Base-by-base conservation (phyloP, 768 basidiomycete genomes). In the Termitomyces sp. region DNA sequence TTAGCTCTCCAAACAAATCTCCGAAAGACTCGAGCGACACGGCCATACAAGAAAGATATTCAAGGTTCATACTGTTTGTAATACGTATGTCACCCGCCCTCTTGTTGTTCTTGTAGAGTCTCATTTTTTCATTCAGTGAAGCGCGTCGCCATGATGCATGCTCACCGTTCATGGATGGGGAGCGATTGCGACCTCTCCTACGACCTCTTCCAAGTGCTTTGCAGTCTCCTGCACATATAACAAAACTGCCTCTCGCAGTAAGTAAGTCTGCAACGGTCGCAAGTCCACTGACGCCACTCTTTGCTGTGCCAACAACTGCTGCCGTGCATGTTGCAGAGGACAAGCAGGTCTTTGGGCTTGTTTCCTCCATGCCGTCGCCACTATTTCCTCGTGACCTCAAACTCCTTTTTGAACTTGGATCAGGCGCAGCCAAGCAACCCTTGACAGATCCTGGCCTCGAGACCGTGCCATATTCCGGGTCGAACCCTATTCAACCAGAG, bases 181-280 rank as follows among this genome's bases (percentile, higher is more conserved):
- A 75, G 18, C 77, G 77, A 12, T 69, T 83, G 30, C 73, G 77
- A 22, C 80, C 81, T 18, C 76, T 84, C 4, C 69, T 84, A 16
- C 77, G 81, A 0, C 81, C 82, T 1, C 68, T 79, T 20, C 77
- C 77, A 1, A 78, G 76, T 18, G 75, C 77, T 44, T 72, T 77
- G 49, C 78, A 80, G 62, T 80, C 79, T 6, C 80, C 79, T 3
- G 61, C 69, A 38, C 68, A 68, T 48, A 63, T 70, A 9, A 40
- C 68, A 13, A 64, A 45, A 12, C 57, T 57, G 22, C 53, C 66
- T n/a, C 62, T 64, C 33, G 61, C 64, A 12, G 54, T 60, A 10
- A 57, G 52, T 33, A 50, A 54, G 60, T 70, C 72, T 9, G 61
- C 65, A n/a, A 7, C 6, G 16, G 61, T 49, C 38, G 33, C 66